These are phyloP conservation scores for Hevea brasiliensis DNA, from an alignment of 345 rosid genomes.

Conservation along the genomic window DNA sequence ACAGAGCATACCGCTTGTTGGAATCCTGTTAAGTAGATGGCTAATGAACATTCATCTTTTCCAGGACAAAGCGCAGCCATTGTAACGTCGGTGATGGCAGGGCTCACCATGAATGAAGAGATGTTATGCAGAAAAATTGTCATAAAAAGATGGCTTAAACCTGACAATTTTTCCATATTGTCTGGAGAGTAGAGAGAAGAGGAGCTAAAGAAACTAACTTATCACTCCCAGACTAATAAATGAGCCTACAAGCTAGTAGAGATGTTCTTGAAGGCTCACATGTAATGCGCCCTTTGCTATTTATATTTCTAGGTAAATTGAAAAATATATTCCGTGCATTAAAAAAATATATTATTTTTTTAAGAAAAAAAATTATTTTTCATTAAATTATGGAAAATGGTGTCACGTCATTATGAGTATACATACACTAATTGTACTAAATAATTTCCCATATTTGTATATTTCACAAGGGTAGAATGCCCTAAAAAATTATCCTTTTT, in stretches of 20 bases:
- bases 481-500: too few species aligned
- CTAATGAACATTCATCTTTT: slow-evolving; percentile 35
- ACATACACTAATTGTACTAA: too few species aligned
- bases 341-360: too few species aligned
- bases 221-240: not conserved
- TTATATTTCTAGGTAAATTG: too few species aligned
- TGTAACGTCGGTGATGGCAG: slow-evolving; percentile 41
- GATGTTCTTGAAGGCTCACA: slow-evolving; percentile 4
- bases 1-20: slow-evolving; percentile 40
- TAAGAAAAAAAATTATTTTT: too few species aligned
- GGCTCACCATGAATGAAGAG: slow-evolving; percentile 37
- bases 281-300: too few species aligned
- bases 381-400: too few species aligned
- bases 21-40: slow-evolving; percentile 42
- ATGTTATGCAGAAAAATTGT: slow-evolving; percentile 32
- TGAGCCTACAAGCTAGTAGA: not conserved
- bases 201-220: not conserved
- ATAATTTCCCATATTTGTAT: too few species aligned
- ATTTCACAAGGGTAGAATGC: too few species aligned
- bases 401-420: too few species aligned
- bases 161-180: slow-evolving; percentile 27
- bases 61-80: slow-evolving; percentile 52
- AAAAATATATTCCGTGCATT: too few species aligned
- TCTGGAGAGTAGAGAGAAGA: not conserved
- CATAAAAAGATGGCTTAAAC: slow-evolving; percentile 31